Evolutionary conservation across 306 rosid genomes (phyloP).

Genomic region (Coriaria nepalensis): DNA sequence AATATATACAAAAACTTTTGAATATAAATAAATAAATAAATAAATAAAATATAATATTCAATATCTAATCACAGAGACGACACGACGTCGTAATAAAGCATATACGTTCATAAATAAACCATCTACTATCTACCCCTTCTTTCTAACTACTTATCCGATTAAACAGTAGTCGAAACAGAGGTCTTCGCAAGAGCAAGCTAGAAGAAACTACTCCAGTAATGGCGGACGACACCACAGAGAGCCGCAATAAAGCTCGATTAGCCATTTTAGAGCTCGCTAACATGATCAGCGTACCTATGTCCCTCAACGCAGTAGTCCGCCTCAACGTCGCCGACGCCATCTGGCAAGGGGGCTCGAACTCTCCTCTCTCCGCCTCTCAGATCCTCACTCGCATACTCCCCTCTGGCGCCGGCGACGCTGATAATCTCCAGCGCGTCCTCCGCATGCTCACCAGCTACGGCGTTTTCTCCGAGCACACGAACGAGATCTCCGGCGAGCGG

Average conservation of each 20-base stretch:
- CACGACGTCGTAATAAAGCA: no score
- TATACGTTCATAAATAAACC: no score
- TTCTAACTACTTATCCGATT: no score
- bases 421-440: conserved; percentile 77
- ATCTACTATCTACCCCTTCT: no score
- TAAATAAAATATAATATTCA: no score
- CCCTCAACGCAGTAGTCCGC: conserved; percentile 75
- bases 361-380: conserved; percentile 53
- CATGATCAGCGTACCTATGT: conserved; percentile 97
- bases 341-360: conserved; percentile 65
- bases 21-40: no score
- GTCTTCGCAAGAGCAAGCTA: no score
- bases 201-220: no score
- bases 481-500: conserved; percentile 17
- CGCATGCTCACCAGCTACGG: conserved; percentile 71
- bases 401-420: conserved; percentile 47
- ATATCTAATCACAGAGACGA: no score
- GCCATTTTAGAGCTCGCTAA: conserved; percentile 64
- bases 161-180: no score
- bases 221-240: conserved; percentile 21
- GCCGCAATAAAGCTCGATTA: conserved; percentile 40
- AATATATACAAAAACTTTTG: no score
- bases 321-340: conserved; percentile 80
- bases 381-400: conserved; percentile 42
- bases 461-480: conserved; percentile 50